phyloP scores from a whole-genome alignment of 768 basidiomycete species.

The Pulveroboletus sp. region DNA sequence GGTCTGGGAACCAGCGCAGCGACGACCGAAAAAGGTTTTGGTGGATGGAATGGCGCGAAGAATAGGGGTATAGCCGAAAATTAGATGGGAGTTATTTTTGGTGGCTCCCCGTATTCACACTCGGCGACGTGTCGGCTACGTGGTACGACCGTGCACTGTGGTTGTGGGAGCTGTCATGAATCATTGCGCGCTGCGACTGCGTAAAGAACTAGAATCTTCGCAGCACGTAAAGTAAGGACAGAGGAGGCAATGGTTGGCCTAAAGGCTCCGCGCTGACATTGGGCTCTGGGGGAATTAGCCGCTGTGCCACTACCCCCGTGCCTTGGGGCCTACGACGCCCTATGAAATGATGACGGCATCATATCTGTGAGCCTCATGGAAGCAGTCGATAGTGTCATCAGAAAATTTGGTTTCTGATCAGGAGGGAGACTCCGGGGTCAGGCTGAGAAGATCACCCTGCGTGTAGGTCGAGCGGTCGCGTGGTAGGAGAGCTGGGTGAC shows the following conservation, averaged over 20 bases:
- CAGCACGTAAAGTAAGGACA: background rate
- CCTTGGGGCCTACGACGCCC: slow-evolving; percentile 9
- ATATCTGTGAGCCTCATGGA: no score
- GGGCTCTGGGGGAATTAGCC: background rate
- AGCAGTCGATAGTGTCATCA: no score
- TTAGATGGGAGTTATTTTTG: background rate
- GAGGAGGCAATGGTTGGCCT: no score
- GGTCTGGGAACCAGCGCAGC: slow-evolving; percentile 2
- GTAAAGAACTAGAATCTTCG: background rate
- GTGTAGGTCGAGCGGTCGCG: background rate
- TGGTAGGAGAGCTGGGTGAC: background rate
- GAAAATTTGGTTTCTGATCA: no score
- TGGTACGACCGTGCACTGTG: background rate
- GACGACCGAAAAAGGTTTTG: background rate
- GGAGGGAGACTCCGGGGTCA: slow-evolving; percentile 13
- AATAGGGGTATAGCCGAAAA: background rate
- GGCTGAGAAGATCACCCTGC: background rate
- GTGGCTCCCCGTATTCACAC: slow-evolving; percentile 1
- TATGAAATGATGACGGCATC: slow-evolving; percentile 22
- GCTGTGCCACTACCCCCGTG: no score
- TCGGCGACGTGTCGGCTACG: background rate
- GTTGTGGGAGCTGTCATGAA: background rate
- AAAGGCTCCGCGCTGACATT: no score
- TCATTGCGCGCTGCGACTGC: background rate
- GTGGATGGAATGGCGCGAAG: background rate